phyloP scores from a whole-genome alignment of 352 stramenopile species.

The Phytophthora foliorum region DNA sequence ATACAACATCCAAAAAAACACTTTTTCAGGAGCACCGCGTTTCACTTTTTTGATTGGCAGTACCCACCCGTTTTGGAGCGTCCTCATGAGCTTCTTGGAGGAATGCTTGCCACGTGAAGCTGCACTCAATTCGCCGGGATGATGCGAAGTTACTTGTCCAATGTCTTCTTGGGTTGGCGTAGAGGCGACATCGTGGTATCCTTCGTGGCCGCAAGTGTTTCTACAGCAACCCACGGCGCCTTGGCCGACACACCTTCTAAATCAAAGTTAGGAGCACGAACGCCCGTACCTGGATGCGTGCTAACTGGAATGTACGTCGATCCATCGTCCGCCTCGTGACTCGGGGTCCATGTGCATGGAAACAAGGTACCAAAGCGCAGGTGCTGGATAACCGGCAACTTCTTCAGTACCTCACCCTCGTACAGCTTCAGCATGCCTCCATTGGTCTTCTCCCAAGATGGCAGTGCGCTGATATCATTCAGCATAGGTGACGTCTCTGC shows the following conservation, averaged over 20 bases:
- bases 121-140: constrained; percentile 6
- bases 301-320: constrained; percentile 66
- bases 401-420: constrained; percentile 98
- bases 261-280: constrained; percentile 79
- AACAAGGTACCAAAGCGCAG: constrained; percentile 97
- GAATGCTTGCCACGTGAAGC: constrained; percentile 14
- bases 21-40: constrained; percentile 31
- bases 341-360: constrained; percentile 83
- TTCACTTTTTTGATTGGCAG: constrained; percentile 43
- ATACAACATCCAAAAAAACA: constrained; percentile 30
- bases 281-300: constrained; percentile 64
- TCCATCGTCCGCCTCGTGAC: constrained; percentile 55
- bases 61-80: constrained; percentile 44
- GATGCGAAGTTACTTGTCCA: constrained; percentile 32
- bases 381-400: constrained; percentile 98
- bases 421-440: constrained; percentile 92
- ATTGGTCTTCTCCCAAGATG: constrained; percentile 94
- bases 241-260: constrained; percentile 65
- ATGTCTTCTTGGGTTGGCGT: constrained; percentile 38
- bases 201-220: constrained; percentile 51
- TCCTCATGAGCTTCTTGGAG: constrained; percentile 18
- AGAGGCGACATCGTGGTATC: constrained; percentile 67
- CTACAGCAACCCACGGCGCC: constrained; percentile 75
- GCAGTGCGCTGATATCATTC: constrained; percentile 92
- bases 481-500: constrained; percentile 95